These are phyloP conservation scores for Takakia lepidozioides DNA, from an alignment of 225 moss, liverwort and hornwort species.

Conservation along the genomic window DNA sequence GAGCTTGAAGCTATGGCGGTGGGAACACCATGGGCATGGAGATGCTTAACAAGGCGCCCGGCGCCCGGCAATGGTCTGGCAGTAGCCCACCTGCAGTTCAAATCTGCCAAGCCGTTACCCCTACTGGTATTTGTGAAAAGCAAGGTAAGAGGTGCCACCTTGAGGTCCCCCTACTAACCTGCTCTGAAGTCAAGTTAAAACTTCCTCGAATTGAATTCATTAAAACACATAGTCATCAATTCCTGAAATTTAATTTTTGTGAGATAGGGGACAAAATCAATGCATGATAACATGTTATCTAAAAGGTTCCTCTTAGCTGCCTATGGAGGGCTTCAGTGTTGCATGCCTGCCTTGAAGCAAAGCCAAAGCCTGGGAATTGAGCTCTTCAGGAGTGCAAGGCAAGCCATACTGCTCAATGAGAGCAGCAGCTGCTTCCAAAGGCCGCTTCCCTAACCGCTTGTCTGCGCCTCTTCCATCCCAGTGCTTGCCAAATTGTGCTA, in stretches of 20 bases:
- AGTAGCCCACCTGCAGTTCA: conserved; percentile 58
- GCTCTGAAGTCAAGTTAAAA: too few species aligned
- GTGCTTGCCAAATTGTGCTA: conserved; percentile 42
- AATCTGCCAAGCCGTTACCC: too few species aligned
- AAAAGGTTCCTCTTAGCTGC: too few species aligned
- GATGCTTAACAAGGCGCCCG: conserved; percentile 43
- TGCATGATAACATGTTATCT: too few species aligned
- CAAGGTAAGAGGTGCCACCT: too few species aligned
- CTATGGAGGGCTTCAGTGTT: too few species aligned
- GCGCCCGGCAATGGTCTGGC: conserved; percentile 45
- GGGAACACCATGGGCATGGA: conserved; percentile 52
- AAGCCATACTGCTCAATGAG: conserved; percentile 60
- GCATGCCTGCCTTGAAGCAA: conserved; percentile 36
- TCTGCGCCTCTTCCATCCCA: conserved; percentile 67
- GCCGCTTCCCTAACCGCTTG: conserved; percentile 58
- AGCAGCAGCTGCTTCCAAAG: conserved; percentile 43
- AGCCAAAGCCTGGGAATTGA: conserved; percentile 15
- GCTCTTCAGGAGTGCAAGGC: conserved; percentile 36
- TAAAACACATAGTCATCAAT: too few species aligned
- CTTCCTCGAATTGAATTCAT: too few species aligned
- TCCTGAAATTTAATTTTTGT: too few species aligned
- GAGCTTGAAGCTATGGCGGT: conserved; percentile 78
- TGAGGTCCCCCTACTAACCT: too few species aligned
- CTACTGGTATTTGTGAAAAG: too few species aligned
- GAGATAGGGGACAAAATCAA: too few species aligned